Base-by-base conservation (phyloP, 805 yeast genomes). In the Lipomyces orientalis region DNA sequence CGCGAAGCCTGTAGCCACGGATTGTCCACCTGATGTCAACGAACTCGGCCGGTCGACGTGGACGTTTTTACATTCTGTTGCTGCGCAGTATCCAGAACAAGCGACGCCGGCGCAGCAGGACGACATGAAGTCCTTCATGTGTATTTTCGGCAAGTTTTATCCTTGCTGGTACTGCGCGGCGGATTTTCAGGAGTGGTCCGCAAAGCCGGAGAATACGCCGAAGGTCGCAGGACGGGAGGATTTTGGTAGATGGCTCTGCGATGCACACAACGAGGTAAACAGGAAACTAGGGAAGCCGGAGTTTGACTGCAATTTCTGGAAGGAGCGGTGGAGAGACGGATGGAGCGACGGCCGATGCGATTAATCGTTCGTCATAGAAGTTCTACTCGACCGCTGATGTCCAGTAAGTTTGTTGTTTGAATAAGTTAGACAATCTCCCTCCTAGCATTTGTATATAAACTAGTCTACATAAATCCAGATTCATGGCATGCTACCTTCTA, bases 81-180 rank as follows among this genome's bases (percentile, higher is more conserved):
- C 97, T 0, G 97, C 98, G 0, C 85, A 86, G 19, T 95, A 92
- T 75, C 98, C 99, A 0, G 88, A 83, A 52, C 78, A 73, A 0
- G 96, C 99, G 1, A 75, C 85, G 4, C 74, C 74, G 1, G 79
- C 79, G 33, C 87, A 93, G 73, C 93, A 93, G 78, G 72, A 77
- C 4, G 97, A 92, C 69, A 85, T 94, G 88, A 81, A 79, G 59
- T 84, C 86, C 60, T 93, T 95, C 72, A 76, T 95, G 61, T 80
- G 79, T 2, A 79, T 90, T 1, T 91, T 95, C 75, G 87, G 95
- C 2, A 86, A 87, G 68, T 82, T 94, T 39, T 95, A 94, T 75
- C 99, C 99, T 1, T 94, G 99, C 78, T 89, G 93, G 90, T 88
- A 87, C 81, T 94, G 98, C 80, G 97, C 97, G 0, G 85, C 85